These are phyloP conservation scores for Ulota crispa DNA, from an alignment of 225 moss, liverwort and hornwort species.

Conservation along the genomic window DNA sequence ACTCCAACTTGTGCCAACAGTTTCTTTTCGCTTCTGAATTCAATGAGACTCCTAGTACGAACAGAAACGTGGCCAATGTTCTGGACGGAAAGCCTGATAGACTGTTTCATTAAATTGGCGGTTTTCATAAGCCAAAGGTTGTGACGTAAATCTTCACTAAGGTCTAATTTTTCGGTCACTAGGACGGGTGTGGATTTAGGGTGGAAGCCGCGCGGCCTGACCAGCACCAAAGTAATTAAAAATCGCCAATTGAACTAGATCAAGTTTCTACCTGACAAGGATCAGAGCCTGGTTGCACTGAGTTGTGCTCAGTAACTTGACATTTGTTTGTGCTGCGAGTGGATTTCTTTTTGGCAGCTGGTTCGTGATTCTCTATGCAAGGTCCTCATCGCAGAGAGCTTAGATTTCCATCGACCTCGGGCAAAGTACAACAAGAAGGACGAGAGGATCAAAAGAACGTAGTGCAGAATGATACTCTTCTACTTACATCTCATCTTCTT, in stretches of 20 bases:
- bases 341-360: neutral
- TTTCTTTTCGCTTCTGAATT: neutral
- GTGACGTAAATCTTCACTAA: too few species aligned
- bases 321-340: neutral
- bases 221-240: too few species aligned
- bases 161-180: too few species aligned
- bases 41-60: neutral
- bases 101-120: too few species aligned
- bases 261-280: neutral
- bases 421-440: neutral
- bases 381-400: neutral
- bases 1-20: neutral
- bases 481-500: neutral
- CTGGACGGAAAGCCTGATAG: neutral
- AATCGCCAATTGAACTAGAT: too few species aligned
- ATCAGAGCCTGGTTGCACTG: neutral
- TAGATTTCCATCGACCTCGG: neutral
- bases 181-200: too few species aligned
- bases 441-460: neutral
- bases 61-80: neutral
- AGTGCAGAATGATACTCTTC: too few species aligned
- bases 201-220: too few species aligned
- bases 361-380: neutral
- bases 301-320: neutral
- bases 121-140: too few species aligned